Base-by-base conservation (phyloP, 169 alveolate genomes). In the Prorocentrum cordatum region DNA sequence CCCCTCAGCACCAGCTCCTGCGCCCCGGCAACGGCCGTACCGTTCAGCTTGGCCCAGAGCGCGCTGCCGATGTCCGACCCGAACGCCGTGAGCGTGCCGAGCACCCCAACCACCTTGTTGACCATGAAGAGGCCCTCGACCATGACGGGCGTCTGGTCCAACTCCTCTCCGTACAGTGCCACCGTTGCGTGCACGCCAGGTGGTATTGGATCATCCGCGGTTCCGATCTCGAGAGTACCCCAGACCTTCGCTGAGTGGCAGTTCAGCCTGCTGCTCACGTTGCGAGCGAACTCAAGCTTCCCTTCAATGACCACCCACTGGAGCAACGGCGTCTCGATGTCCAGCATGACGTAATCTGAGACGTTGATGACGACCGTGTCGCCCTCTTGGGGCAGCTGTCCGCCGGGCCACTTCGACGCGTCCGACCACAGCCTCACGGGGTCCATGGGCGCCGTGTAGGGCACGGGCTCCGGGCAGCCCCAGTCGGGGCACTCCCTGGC, bases 41-140 rank as follows among this genome's bases (percentile, higher is more conserved):
- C n/a, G n/a, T n/a, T n/a, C n/a, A n/a, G n/a, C n/a, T n/a, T n/a
- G n/a, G n/a, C n/a, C n/a, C n/a, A n/a, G n/a, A n/a, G n/a, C n/a
- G n/a, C n/a, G n/a, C n/a, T n/a, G n/a, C n/a, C n/a, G n/a, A n/a
- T n/a, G n/a, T n/a, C n/a, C n/a, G n/a, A n/a, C 32, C 27, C 16
- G 75, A 66, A 59, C 16, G 82, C 82, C 18, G 82, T 38, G 26
- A 70, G 1, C 39, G 26, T 33, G 39, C 82, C 82, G 62, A 70
- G 29, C n/a, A 70, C 82, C 14, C 62, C 59, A 7, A 70, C 22
- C 42, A 70, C 80, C 91, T 82, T 82, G 91, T 82, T 82, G 26
- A 82, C 91, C 80, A 82, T 26, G 80, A 82, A 82, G 33, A 82
- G 68, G 61, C 91, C 91, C 31, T 82, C 91, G 70, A 64, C 80